These are phyloP conservation scores for Talaromyces sp. DNA, from an alignment of 2,329 filamentous ascomycete genomes.

Conservation along the genomic window DNA sequence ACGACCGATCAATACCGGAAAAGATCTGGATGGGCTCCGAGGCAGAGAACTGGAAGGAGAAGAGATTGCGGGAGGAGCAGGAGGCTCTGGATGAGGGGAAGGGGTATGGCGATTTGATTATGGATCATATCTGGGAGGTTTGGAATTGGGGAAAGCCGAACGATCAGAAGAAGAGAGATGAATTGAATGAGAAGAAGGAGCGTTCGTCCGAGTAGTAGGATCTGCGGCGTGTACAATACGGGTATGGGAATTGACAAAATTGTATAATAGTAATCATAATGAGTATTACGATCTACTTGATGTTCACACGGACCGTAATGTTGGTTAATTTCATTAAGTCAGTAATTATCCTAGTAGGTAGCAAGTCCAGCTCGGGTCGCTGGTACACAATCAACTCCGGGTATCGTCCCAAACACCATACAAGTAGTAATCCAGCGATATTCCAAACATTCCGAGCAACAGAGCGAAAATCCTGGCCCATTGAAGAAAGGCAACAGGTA, in stretches of 20 bases:
- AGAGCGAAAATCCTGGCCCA: neutral
- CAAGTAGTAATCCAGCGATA: neutral
- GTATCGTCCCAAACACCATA: neutral
- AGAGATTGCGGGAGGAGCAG: slow-evolving; percentile 40
- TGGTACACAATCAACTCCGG: neutral
- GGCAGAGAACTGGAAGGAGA: slow-evolving; percentile 44
- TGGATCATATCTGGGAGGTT: slow-evolving; percentile 47
- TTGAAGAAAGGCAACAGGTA: neutral
- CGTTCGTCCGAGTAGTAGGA: neutral
- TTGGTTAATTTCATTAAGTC: neutral
- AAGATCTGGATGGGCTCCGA: slow-evolving; percentile 43
- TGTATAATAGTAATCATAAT: neutral
- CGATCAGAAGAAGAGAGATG: slow-evolving; percentile 19
- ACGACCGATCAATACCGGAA: slow-evolving; percentile 29
- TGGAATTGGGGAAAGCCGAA: slow-evolving; percentile 39
- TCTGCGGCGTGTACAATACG: neutral
- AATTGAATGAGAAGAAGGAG: slow-evolving; percentile 2
- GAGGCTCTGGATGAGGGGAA: slow-evolving; percentile 43
- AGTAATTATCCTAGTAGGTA: neutral
- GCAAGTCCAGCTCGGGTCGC: neutral
- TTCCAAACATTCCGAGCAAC: neutral
- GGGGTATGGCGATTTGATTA: slow-evolving; percentile 46
- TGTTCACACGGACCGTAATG: neutral
- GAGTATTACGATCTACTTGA: neutral
- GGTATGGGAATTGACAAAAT: neutral